Evolutionary conservation across 202 grass and related monocot genomes (phyloP), one percentile per base, ranked within the genome.

Genomic region (Carex arenaria): DNA sequence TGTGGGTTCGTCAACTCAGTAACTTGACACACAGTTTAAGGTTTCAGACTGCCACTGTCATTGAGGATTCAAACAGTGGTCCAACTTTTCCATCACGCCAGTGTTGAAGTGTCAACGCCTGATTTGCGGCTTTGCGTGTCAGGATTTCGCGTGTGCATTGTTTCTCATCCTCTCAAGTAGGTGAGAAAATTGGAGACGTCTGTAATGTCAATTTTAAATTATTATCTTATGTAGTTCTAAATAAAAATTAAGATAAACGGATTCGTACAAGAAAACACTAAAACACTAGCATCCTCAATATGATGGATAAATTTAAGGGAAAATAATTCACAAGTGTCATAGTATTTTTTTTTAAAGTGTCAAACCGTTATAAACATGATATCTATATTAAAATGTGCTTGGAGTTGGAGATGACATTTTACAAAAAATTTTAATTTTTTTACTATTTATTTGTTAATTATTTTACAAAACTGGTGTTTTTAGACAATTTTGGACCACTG

Each of bases 61-160:
- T 67, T 47, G 3, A 28, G 12, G 47, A 75, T 17, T 8, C 47
- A 5, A 31, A 7, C 71, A 28, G 71, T 55, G 43, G 10, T 7
- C 31, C 53, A 32, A 55, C 34, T 51, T 49, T 77, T 31, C 52
- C 5, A 11, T 38, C 28, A 77, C 73, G 52, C 53, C 49, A 36
- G 28, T 34, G 28, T 57, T 56, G 52, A 77, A 77, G 52, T 77
- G 52, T 77, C 73, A 77, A 77, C 28, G 23, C 73, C 74, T 38
- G 53, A 78, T 78, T 60, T 36, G 53, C 18, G 54, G 17, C 53
- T 59, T 19, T 59, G 53, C 73, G 73, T 30, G 73, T 78, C 73
- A 59, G 52, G 15, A 45, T 76, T 68, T 69, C 66, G 66, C 43
- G 66, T 19, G 18, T 42, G 23, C 13, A 36, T 59, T 4, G 10